A percentile compares a stretch with the other conserved stretches of the same genome.
These are phyloP conservation scores for Stereum hirsutum DNA, from an alignment of 1,284 basidiomycete species.

Conservation along the genomic window DNA sequence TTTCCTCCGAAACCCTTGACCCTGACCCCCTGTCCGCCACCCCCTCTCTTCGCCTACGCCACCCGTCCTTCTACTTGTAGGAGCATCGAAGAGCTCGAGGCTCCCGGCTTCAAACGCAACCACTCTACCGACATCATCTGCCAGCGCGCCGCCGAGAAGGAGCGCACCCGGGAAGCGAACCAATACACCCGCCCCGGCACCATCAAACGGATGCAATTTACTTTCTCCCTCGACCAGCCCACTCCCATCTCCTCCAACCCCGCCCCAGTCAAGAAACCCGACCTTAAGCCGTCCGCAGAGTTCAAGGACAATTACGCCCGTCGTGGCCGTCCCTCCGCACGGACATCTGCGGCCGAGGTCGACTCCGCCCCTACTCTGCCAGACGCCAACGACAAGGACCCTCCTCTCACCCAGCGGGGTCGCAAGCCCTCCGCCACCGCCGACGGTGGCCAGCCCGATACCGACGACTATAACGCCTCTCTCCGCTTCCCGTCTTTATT, in stretches of 20 bases:
- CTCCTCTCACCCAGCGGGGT: constrained; percentile 28
- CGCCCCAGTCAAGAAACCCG: constrained; percentile 48
- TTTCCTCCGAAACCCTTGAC: constrained; percentile 3
- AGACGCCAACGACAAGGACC: constrained; percentile 20
- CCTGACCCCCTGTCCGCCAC: constrained; percentile 8
- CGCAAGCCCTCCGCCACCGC: constrained; percentile 21
- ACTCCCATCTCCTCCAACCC: constrained; percentile 33
- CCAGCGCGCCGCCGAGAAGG: constrained; percentile 69
- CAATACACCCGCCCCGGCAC: constrained; percentile 52
- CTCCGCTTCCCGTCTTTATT: constrained; percentile 66
- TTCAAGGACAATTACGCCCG: constrained; percentile 42
- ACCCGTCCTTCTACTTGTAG: constrained; percentile 26
- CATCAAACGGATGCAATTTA: constrained; percentile 80
- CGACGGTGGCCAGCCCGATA: constrained; percentile 9
- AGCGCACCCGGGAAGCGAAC: constrained; percentile 66
- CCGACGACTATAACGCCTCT: constrained; percentile 17
- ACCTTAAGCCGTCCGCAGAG: constrained; percentile 56
- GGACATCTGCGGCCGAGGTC: constrained; percentile 19
- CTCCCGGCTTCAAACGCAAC: constrained; percentile 68
- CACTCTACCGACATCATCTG: constrained; percentile 66
- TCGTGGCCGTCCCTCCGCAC: constrained; percentile 28
- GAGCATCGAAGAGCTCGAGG: constrained; percentile 72
- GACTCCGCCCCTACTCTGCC: constrained; percentile 11
- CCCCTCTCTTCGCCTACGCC: constrained; percentile 5
- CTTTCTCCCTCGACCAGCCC: constrained; percentile 70